A percentile compares a stretch with the other conserved stretches of the same genome.
These are phyloP conservation scores for Venturia pyrina DNA, from an alignment of 2,329 filamentous ascomycete genomes.

Conservation along the genomic window DNA sequence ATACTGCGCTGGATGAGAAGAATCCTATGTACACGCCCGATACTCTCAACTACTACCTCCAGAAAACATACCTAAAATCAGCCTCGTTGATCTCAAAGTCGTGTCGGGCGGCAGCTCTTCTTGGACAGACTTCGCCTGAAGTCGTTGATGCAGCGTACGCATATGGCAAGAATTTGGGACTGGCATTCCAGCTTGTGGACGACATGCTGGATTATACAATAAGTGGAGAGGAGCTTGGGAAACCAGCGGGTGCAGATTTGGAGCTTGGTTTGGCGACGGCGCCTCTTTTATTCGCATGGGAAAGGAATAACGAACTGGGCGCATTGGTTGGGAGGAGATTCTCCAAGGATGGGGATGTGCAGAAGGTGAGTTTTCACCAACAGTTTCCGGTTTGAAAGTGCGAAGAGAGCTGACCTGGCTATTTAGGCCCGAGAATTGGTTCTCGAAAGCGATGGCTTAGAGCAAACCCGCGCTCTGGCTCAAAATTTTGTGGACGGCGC, in stretches of 20 bases:
- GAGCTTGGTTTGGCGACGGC: constrained; percentile 91
- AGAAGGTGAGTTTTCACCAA: constrained; percentile 52
- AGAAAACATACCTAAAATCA: constrained; percentile 97
- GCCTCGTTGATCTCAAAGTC: constrained; percentile 94
- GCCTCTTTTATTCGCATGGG: constrained; percentile 92
- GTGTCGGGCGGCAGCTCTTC: constrained; percentile 77
- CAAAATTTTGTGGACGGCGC: constrained; percentile 87
- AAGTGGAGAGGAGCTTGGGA: constrained; percentile 74
- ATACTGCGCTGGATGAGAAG: constrained; percentile 79
- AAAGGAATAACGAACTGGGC: constrained; percentile 73
- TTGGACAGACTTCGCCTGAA: constrained; percentile 65
- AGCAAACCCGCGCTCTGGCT: constrained; percentile 82
- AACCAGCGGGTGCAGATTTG: constrained; percentile 88
- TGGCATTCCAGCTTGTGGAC: constrained; percentile 95
- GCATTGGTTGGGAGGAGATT: constrained; percentile 89
- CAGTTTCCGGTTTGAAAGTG: background rate
- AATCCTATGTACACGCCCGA: constrained; percentile 81
- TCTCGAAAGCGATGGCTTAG: constrained; percentile 70
- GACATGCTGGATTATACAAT: constrained; percentile 97
- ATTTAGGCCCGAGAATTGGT: constrained; percentile 77
- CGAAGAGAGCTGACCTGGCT: constrained; percentile 17
- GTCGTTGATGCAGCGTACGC: constrained; percentile 85
- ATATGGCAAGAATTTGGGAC: constrained; percentile 85
- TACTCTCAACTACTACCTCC: constrained; percentile 83
- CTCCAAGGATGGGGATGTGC: constrained; percentile 68